A percentile compares a stretch with the other conserved stretches of the same genome.
Evolutionary conservation across 768 basidiomycete species (phyloP).

Genomic region (Suillus cothurnatus): DNA sequence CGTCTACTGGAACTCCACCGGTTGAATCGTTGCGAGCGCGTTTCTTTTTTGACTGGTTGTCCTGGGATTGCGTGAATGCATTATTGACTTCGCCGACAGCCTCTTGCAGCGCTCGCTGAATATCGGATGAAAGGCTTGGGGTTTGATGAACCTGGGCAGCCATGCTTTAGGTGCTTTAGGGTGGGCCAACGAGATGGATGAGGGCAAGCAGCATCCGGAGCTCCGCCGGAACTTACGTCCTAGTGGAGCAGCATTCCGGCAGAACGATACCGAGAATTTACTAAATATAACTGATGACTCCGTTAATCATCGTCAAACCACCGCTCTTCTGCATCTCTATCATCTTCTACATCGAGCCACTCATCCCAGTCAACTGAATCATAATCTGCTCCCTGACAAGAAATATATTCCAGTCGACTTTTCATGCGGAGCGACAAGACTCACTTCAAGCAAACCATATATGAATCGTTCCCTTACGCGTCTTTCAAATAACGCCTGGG

Average conservation of each 20-base stretch:
- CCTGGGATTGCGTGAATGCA: conserved; percentile 34
- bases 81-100: conserved; percentile 49
- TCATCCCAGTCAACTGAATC: conserved; percentile 79
- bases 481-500: conserved; percentile 55
- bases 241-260: conserved; percentile 10
- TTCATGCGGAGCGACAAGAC: conserved; percentile 18
- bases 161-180: conserved; percentile 39
- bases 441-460: conserved; percentile 73
- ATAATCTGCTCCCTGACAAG: conserved; percentile 63
- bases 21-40: conserved; percentile 25
- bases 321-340: conserved; percentile 62
- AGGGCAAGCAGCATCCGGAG: conserved; percentile 38
- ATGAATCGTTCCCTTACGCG: conserved; percentile 70
- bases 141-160: conserved; percentile 16
- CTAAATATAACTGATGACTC: conserved; percentile 16
- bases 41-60: conserved; percentile 36
- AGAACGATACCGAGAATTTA: conserved; percentile 17
- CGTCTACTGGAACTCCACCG: conserved; percentile 15
- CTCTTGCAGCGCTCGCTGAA: conserved; percentile 53
- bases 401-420: conserved; percentile 10
- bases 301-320: conserved; percentile 66
- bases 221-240: not conserved
- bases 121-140: conserved; percentile 41
- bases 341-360: conserved; percentile 58
- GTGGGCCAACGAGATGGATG: conserved; percentile 40